Conservation (phyloP, 192 early-diverging fungal genomes). For the Anaeromyces robustus region DNA sequence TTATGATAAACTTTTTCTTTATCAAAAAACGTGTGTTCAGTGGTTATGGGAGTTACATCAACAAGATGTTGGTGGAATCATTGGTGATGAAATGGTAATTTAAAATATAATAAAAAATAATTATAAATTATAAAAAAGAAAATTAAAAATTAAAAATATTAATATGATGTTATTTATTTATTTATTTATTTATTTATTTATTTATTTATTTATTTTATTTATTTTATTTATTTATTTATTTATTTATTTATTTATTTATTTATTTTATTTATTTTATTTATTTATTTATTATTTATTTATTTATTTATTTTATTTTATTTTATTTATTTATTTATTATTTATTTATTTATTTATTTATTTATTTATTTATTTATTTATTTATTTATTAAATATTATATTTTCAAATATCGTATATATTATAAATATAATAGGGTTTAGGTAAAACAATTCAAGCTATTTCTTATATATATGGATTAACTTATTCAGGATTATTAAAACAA, state of each 20-base stretch:
- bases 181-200: no score
- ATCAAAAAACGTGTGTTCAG: slow-evolving; percentile 67
- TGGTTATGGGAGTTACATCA: slow-evolving; percentile 84
- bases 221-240: no score
- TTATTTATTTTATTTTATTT: not conserved
- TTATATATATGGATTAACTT: slow-evolving; percentile 62
- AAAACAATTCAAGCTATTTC: slow-evolving; percentile 85
- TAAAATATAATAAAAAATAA: no score
- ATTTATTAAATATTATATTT: not conserved
- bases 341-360: no score
- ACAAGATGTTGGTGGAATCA: slow-evolving; percentile 75
- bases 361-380: no score
- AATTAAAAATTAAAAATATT: no score
- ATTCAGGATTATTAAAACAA: slow-evolving; percentile 43
- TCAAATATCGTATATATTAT: no score
- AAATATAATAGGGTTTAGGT: slow-evolving; percentile 53
- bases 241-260: no score
- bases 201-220: no score
- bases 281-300: not conserved
- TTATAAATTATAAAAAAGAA: no score
- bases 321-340: slow-evolving; percentile 2
- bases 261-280: no score
- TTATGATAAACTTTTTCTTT: slow-evolving; percentile 63
- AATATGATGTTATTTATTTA: no score
- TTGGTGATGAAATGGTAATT: slow-evolving; percentile 78